These are phyloP conservation scores for Leishmania amazonensis DNA, from an alignment of 208 protist species.

Conservation along the genomic window DNA sequence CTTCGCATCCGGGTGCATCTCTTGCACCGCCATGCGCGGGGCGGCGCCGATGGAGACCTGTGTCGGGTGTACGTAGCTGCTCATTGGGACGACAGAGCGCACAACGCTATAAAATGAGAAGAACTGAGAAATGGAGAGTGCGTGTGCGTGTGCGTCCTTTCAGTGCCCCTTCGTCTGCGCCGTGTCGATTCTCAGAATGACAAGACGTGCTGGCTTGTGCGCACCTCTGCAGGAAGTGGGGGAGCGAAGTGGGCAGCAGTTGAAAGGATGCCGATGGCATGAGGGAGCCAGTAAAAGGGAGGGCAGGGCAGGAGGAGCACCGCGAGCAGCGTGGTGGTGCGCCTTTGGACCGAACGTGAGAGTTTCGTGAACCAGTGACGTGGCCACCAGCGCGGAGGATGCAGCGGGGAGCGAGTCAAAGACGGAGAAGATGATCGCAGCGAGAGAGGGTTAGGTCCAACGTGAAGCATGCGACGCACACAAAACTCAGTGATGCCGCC, in stretches of 20 bases:
- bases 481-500: no score
- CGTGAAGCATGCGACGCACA: neutral
- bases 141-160: neutral
- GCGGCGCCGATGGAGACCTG: conserved; percentile 6
- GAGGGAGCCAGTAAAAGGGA: neutral
- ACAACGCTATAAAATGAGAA: no score
- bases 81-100: neutral
- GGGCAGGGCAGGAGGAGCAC: neutral
- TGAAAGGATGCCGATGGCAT: neutral
- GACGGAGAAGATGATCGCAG: neutral
- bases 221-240: neutral
- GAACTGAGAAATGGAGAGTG: no score
- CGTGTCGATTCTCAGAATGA: neutral
- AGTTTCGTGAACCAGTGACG: neutral
- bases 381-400: neutral
- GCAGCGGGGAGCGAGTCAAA: neutral
- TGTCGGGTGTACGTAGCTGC: neutral
- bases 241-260: neutral
- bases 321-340: neutral
- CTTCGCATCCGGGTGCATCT: conserved; percentile 19
- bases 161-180: neutral
- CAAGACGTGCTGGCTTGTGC: neutral
- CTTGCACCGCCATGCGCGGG: conserved; percentile 30
- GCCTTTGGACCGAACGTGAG: neutral
- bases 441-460: neutral